Evolutionary conservation across 345 rosid species (phyloP), one percentile per base, ranked within the genome.

Genomic region (Sonneratia alba): DNA sequence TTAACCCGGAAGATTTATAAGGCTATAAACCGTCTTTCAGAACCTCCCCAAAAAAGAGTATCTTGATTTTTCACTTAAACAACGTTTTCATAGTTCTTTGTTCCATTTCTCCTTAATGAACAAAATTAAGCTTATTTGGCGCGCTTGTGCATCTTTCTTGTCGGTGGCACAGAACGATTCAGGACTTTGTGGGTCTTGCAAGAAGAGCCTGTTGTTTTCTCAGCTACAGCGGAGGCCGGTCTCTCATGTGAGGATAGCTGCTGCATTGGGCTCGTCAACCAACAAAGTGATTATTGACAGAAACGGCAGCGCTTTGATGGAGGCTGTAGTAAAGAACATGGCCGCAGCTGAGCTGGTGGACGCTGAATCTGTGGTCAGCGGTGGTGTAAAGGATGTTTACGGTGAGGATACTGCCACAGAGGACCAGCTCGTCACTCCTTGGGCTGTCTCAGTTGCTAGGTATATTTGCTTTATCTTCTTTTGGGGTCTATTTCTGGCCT

Each of bases 381-480:
- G 79, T n/a, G 82, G 79, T 16, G 81, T 79, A 47, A 79, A 79
- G 76, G 83, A 47, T 10, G 51, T 47, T 2, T 47, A 47, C 9
- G 51, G 51, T 13, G 51, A 83, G 76, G 87, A 83, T 75, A 66
- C 72, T 11, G 84, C 87, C 78, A 81, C 83, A 7, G 83, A 81
- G 78, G 87, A 83, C 51, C 51, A 47, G 51, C 51, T 47, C 51
- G 51, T 47, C 67, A 83, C 87, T 8, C 87, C 87, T 36, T 83
- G 87, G 87, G 45, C 84, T 2, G 77, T 83, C 61, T 83, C 87
- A 24, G 84, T 83, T 71, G 87, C 87, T 24, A 81, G 87, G 87
- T 81, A 36, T 34, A 22, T 13, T 47, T 47, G 38, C 24, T 65
- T 62, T 68, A 51, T 62, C 68, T 51, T 62, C 10, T 40, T 27